Evolutionary conservation across 352 stramenopile genomes (phyloP), one percentile per base, ranked within the genome.

Genomic region (Phytophthora meadii): DNA sequence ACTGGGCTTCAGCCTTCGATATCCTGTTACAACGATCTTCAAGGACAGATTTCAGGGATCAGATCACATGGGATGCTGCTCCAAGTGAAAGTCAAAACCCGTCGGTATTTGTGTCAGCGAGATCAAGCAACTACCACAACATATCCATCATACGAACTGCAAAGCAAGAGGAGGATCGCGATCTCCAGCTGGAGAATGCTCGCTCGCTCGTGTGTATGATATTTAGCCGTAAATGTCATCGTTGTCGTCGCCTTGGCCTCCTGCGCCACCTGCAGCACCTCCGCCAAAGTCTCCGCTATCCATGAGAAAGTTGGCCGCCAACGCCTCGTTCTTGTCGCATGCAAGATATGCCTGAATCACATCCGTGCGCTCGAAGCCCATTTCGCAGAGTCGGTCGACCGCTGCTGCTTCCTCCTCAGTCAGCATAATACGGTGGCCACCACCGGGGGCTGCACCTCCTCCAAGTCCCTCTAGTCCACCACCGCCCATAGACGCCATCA

Each of bases 251-350:
- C 74, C 77, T 49, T 76, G 63, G 30, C 70, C 76, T 59, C 71
- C 78, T 56, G 70, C 78, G 30, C 77, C 80, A 46, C 63, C 70
- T 27, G 71, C 68, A 32, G 71, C 74, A 17, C 69, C 69, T 34
- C 65, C 81, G 32, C 84, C 79, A 58, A 82, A 85, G 71, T 88
- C 72, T 75, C 77, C 77, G 70, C 81, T 95, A 80, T 99, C 97
- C 89, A 99, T 99, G 61, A 99, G 84, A 54, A 99, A 97, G 82
- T 99, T 99, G 24, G 98, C 98, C 14, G 98, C 97, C 68, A 99
- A 84, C 47, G 94, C 97, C 79, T 99, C 96, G 79, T 99, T 99
- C 88, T 99, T 99, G 88, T 99, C 98, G 72, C 98, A 99, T 36
- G 97, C 96, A 65, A 99, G 80, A 87, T 99, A 99, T 48, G 97